Evolutionary conservation across 1,139 yeast genomes (phyloP).

Genomic region (Saccharomyces hybrid): DNA sequence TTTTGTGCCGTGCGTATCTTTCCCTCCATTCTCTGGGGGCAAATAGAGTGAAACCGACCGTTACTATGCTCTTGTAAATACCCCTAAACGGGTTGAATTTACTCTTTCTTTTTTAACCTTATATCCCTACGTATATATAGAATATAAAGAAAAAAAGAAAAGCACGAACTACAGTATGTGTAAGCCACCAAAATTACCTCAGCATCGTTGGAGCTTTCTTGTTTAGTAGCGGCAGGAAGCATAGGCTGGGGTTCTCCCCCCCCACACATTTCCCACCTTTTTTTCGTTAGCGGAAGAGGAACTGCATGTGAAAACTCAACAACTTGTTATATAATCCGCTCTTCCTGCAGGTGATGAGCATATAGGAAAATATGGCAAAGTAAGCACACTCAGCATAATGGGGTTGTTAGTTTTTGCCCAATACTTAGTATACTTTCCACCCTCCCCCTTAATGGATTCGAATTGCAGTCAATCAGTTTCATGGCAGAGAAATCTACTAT

Average conservation of each 20-base stretch:
- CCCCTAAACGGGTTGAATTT: no score
- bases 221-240: no score
- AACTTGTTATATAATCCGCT: not conserved
- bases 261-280: not conserved
- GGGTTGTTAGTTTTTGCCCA: slow-evolving; percentile 77
- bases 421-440: slow-evolving; percentile 72
- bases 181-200: no score
- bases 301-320: not conserved
- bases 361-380: not conserved
- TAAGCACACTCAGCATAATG: slow-evolving; percentile 38
- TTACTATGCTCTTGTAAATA: no score
- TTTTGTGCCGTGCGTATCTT: no score
- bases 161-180: no score
- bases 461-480: slow-evolving; percentile 58
- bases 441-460: slow-evolving; percentile 72
- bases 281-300: not conserved
- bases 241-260: not conserved
- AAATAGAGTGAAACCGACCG: no score
- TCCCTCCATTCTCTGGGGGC: no score
- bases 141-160: no score
- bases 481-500: slow-evolving; percentile 55
- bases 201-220: no score
- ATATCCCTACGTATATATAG: no score
- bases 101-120: no score
- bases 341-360: not conserved